These are phyloP conservation scores for Striga asiatica DNA, from an alignment of 257 asterid species.

Conservation along the genomic window DNA sequence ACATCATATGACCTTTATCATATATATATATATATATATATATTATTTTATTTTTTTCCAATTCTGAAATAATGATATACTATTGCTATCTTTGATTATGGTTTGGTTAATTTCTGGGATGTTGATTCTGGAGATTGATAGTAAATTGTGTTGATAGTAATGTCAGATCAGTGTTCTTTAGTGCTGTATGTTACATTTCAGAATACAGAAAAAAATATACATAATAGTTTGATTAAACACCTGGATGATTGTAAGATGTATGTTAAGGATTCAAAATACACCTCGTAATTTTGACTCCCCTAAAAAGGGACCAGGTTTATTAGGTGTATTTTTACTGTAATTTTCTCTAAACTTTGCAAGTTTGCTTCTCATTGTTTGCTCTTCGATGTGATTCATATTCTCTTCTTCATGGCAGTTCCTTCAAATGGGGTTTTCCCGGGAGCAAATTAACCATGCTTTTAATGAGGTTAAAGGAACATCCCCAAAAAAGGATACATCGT, in stretches of 20 bases:
- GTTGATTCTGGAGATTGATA: background rate
- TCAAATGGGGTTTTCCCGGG: conserved; percentile 55
- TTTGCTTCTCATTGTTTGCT: conserved; percentile 7
- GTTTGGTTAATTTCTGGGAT: background rate
- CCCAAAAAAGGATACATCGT: conserved; percentile 35
- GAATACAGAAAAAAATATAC: background rate
- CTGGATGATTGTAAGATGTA: no score
- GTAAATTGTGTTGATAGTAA: background rate
- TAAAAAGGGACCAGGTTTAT: no score
- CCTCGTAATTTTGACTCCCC: no score
- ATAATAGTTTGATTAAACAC: background rate
- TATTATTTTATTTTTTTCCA: background rate
- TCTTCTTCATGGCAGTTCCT: conserved; percentile 41
- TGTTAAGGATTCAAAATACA: no score
- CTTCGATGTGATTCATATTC: conserved; percentile 15
- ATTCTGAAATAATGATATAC: conserved; percentile 1
- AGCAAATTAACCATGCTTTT: conserved; percentile 38
- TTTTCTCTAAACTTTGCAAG: conserved; percentile 9
- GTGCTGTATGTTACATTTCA: background rate
- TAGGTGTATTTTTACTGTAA: no score
- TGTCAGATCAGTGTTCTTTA: background rate
- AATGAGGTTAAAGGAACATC: conserved; percentile 42
- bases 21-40: no score
- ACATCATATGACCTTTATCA: no score
- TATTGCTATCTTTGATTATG: background rate